Percentiles rank a stretch among this genome's conserved stretches.
phyloP scores from a whole-genome alignment of 352 stramenopile species.

The Globisporangium nagaii region DNA sequence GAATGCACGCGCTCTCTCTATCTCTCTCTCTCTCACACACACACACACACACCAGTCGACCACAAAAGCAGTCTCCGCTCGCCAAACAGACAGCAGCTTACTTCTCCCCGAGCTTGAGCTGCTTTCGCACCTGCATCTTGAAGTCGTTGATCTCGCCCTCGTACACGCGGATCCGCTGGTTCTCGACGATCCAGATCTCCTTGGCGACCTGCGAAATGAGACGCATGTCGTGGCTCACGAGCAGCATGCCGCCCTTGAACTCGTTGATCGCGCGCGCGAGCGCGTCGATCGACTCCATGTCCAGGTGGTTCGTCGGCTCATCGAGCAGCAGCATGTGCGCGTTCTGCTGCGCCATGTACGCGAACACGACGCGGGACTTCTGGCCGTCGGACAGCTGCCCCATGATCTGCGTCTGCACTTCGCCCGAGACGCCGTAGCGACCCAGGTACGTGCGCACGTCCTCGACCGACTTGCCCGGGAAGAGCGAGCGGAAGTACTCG shows the following conservation, averaged over 20 bases:
- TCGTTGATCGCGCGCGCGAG: slow-evolving; percentile 97
- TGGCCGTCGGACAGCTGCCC: slow-evolving; percentile 94
- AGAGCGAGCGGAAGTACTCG: slow-evolving; percentile 95
- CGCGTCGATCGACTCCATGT: slow-evolving; percentile 96
- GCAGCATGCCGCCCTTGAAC: slow-evolving; percentile 95
- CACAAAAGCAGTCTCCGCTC: no score
- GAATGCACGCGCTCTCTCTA: no score
- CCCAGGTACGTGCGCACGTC: slow-evolving; percentile 95
- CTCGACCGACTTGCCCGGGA: slow-evolving; percentile 91
- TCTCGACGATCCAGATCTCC: slow-evolving; percentile 98
- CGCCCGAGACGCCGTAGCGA: slow-evolving; percentile 94
- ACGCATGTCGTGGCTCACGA: slow-evolving; percentile 99
- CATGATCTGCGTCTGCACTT: slow-evolving; percentile 97
- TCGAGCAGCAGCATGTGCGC: slow-evolving; percentile 94
- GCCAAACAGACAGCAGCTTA: background rate
- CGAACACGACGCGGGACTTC: slow-evolving; percentile 97
- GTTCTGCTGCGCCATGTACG: slow-evolving; percentile 96
- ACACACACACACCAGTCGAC: no score
- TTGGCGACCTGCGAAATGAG: slow-evolving; percentile 98
- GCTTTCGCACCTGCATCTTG: slow-evolving; percentile 63
- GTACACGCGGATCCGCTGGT: slow-evolving; percentile 95
- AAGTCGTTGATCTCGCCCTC: slow-evolving; percentile 98
- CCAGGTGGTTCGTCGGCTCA: slow-evolving; percentile 89
- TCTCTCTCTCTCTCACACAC: no score
- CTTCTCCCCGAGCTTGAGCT: slow-evolving; percentile 17